Base-by-base conservation (phyloP, 345 rosid species). In the Syzygium jambos region DNA sequence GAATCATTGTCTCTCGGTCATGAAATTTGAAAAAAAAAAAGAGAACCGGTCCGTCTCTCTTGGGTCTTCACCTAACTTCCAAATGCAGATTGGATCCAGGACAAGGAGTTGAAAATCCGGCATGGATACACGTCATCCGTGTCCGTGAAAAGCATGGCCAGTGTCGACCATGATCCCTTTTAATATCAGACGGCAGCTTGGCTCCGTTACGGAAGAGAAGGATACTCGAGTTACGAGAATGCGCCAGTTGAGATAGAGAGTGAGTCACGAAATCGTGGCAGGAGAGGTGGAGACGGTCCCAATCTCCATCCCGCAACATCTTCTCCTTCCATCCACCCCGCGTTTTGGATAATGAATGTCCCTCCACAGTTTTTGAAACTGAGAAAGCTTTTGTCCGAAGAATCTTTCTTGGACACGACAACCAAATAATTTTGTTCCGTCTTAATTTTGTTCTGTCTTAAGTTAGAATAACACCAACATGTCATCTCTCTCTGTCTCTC, bases 31-130 rank as follows among this genome's bases (percentile, higher is more conserved):
- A 61, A 61, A n/a, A 6, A n/a, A 15, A 21, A 15, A 16, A 6
- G 11, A 57, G 11, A 57, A 12, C n/a, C 7, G 38, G 38, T 61
- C 17, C 19, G 19, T 6, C 73, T 0, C 0, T 30, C 0, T 17
- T 16, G 12, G 46, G 78, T 17, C 43, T 8, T 17, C 46, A 19
- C 43, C 11, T 21, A 30, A 30, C 23, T 38, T 15, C 46, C 78
- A 68, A 68, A 30, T 30, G 17, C 78, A 68, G 46, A 68, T 9
- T 21, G 78, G 78, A 30, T 68, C 23, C 78, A 8, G 78, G 78
- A 17, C 23, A 10, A 1, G 78, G 22, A 34, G 23, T 17, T 17
- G 78, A 43, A 6, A 30, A 68, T 34, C 78, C 5, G 23, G 23
- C 46, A 17, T 34, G 78, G 78, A 68, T 17, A 10, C 78, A 68